These are phyloP conservation scores for Aspergillus pseudoglaucus DNA, from an alignment of 2,329 filamentous ascomycete genomes.

Conservation along the genomic window DNA sequence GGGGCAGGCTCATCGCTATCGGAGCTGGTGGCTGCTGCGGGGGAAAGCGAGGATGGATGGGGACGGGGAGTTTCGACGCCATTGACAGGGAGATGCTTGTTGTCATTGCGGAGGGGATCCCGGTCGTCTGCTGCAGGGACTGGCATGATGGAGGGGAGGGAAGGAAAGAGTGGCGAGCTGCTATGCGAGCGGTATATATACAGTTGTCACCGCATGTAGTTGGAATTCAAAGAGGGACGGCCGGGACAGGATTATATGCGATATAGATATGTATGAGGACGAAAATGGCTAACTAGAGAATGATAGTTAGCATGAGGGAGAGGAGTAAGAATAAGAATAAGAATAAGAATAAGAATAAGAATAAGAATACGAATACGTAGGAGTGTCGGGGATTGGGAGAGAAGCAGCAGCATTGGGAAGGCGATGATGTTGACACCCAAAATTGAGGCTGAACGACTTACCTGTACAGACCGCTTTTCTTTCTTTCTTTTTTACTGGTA, in stretches of 20 bases:
- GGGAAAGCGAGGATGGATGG: not conserved
- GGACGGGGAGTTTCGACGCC: not conserved
- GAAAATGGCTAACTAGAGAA: not conserved
- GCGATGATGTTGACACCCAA: not conserved
- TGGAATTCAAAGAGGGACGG: not conserved
- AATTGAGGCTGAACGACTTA: not conserved
- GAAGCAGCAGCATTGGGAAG: not conserved
- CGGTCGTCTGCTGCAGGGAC: slow-evolving; percentile 2
- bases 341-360: not conserved
- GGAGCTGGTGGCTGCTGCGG: slow-evolving; percentile 19
- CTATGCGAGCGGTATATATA: not conserved
- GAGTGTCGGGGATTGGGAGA: not conserved
- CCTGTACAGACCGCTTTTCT: not conserved
- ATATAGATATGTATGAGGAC: not conserved
- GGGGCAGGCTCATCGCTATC: slow-evolving; percentile 24
- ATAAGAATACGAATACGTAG: slow-evolving; percentile 1
- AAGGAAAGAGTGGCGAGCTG: not conserved
- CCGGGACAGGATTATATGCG: no score
- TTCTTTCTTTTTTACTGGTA: not conserved
- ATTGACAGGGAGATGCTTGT: not conserved
- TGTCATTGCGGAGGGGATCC: not conserved
- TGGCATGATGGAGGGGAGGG: slow-evolving; percentile 1
- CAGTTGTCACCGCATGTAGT: slow-evolving; percentile 5
- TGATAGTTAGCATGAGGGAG: not conserved
- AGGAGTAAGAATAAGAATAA: not conserved